These are phyloP conservation scores for Lactifluus rugatus DNA, from an alignment of 768 basidiomycete genomes.

Conservation along the genomic window DNA sequence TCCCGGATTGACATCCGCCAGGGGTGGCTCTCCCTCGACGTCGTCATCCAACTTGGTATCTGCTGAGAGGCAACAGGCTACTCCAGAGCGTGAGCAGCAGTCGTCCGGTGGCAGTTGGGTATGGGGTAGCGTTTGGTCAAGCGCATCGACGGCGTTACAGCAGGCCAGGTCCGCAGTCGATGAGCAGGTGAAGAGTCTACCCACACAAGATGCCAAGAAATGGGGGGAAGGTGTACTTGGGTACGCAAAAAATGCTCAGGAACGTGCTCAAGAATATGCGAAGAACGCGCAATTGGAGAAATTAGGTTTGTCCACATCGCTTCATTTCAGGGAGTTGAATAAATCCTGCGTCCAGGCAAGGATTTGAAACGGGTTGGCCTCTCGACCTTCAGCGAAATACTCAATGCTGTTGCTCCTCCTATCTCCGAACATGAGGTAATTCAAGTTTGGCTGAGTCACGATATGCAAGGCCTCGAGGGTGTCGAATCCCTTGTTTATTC, in stretches of 20 bases:
- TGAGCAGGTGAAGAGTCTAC: constrained; percentile 83
- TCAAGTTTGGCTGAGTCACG: constrained; percentile 90
- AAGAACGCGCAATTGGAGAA: constrained; percentile 84
- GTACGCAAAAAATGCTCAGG: constrained; percentile 62
- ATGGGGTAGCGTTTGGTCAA: constrained; percentile 86
- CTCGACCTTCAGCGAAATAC: constrained; percentile 81
- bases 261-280: constrained; percentile 49
- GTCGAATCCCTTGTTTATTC: constrained; percentile 91
- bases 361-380: constrained; percentile 84
- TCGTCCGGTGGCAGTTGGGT: constrained; percentile 46
- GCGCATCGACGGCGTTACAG: constrained; percentile 76
- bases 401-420: constrained; percentile 96
- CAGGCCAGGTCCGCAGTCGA: constrained; percentile 85
- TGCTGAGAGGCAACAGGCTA: constrained; percentile 17
- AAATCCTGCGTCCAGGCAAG: constrained; percentile 46
- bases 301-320: constrained; percentile 44
- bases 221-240: constrained; percentile 80
- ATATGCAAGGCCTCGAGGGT: constrained; percentile 95
- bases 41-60: constrained; percentile 17
- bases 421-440: constrained; percentile 98
- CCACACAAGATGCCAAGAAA: constrained; percentile 78
- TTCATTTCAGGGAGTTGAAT: background rate
- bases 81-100: constrained; percentile 7
- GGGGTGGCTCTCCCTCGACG: constrained; percentile 32
- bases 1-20: constrained; percentile 25